These are phyloP conservation scores for Cytospora schulzeri DNA, from an alignment of 2,329 filamentous ascomycete species.

Conservation along the genomic window DNA sequence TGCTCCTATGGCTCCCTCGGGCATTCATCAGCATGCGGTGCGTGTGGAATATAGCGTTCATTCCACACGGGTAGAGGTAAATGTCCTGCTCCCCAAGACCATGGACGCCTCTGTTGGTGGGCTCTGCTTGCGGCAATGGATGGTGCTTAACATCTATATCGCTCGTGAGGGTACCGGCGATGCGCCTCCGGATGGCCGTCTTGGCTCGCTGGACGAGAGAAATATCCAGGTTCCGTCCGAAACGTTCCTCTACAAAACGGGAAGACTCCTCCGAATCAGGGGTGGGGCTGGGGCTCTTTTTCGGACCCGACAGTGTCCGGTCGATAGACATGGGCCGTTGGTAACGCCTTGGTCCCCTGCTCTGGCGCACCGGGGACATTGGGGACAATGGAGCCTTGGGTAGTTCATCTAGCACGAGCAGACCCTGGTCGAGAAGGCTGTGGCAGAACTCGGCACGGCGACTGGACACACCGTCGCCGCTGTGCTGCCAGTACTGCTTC, in stretches of 20 bases:
- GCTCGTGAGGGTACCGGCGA: conserved; percentile 79
- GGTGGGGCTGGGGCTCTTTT: conserved; percentile 28
- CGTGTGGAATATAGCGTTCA: conserved; percentile 92
- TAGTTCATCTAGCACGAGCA: conserved; percentile 46
- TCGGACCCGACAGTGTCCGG: conserved; percentile 30
- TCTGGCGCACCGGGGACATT: conserved; percentile 36
- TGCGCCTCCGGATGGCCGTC: conserved; percentile 80
- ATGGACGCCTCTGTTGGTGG: conserved; percentile 57
- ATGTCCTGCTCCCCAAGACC: conserved; percentile 83
- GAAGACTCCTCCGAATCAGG: conserved; percentile 65
- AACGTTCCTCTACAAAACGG: conserved; percentile 89
- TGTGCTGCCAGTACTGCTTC: conserved; percentile 98
- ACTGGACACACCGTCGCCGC: conserved; percentile 89
- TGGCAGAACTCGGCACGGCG: conserved; percentile 89
- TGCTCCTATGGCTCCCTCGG: conserved; percentile 69
- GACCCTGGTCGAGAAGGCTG: conserved; percentile 68
- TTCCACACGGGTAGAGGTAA: conserved; percentile 84
- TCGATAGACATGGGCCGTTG: conserved; percentile 58
- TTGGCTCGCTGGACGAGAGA: conserved; percentile 80
- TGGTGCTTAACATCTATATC: conserved; percentile 66
- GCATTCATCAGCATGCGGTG: conserved; percentile 73
- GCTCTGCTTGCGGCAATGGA: conserved; percentile 50
- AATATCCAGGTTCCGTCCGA: conserved; percentile 85
- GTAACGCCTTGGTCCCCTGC: conserved; percentile 80
- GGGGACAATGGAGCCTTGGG: conserved; percentile 27